Evolutionary conservation across 2,329 filamentous ascomycete genomes (phyloP).

Genomic region (Trichoderma cornu-damae): DNA sequence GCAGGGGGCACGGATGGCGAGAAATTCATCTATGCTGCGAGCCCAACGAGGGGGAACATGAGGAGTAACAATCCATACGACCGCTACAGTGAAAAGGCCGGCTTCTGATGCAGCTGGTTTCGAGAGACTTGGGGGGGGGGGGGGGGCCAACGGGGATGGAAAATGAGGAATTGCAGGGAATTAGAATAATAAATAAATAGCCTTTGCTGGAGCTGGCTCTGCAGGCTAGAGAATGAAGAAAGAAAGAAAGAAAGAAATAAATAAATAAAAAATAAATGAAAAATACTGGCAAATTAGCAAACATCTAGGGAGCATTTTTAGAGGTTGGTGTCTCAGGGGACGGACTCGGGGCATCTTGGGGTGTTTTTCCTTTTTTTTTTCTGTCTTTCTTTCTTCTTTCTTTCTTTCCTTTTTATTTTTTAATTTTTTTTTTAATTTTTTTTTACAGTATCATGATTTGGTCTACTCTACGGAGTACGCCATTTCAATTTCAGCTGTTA

Average conservation of each 20-base stretch:
- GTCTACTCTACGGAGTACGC: neutral
- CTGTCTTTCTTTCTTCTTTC: neutral
- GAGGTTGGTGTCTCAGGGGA: conserved; percentile 4
- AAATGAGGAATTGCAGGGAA: neutral
- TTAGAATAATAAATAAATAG: neutral
- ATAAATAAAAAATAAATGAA: neutral
- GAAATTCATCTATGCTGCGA: conserved; percentile 11
- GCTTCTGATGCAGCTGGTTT: neutral
- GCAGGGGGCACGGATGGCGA: neutral
- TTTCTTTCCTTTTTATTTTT: neutral
- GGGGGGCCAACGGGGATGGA: neutral
- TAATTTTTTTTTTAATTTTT: neutral
- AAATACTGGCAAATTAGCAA: neutral
- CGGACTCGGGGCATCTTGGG: neutral
- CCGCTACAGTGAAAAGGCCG: conserved; percentile 5
- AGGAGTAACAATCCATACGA: conserved; percentile 13
- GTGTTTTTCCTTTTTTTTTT: neutral
- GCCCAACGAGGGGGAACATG: neutral
- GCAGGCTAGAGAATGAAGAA: neutral
- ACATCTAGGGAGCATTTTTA: neutral
- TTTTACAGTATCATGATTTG: neutral
- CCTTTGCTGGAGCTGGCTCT: conserved; percentile 3
- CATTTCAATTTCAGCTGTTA: neutral
- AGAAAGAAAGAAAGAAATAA: too few relatives aligned
- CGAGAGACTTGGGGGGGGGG: too few relatives aligned